Conservation (phyloP, 208 protist species). For the Acanthamoeba sp. region DNA sequence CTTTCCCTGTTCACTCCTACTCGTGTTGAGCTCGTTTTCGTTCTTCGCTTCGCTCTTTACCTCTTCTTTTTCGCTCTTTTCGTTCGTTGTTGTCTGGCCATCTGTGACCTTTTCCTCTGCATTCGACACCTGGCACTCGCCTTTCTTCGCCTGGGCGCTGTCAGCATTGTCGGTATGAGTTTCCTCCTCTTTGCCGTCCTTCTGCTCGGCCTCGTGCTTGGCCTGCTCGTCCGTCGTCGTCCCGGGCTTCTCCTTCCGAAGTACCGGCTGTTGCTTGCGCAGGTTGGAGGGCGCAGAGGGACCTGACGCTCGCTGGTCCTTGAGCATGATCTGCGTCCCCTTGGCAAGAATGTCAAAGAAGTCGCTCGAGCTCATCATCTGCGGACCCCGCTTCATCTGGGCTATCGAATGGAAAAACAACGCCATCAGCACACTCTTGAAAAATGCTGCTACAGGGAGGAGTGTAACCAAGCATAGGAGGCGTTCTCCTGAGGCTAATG, state of each 20-base stretch:
- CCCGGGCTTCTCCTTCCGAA: background rate
- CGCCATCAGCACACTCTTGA: background rate
- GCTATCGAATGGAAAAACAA: background rate
- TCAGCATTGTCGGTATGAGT: background rate
- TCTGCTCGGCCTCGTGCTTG: background rate
- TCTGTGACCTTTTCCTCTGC: background rate
- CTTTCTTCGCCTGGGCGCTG: too few relatives aligned
- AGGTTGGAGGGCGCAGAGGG: too few relatives aligned
- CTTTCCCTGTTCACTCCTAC: too few relatives aligned
- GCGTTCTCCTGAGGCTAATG: background rate
- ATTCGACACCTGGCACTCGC: too few relatives aligned
- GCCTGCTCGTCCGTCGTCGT: background rate
- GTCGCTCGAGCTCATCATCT: conserved; percentile 43
- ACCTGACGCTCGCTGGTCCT: background rate
- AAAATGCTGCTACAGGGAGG: background rate
- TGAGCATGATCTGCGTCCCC: background rate
- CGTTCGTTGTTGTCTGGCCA: background rate
- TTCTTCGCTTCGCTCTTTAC: background rate
- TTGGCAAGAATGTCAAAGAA: conserved; percentile 30
- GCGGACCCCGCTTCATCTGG: conserved; percentile 7
- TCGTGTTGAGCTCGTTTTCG: too few relatives aligned
- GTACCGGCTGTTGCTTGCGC: too few relatives aligned
- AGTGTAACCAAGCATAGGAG: conserved; percentile 8
- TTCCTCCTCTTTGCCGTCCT: background rate
- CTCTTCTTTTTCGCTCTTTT: background rate